Percentiles rank a stretch among this genome's conserved stretches.
These are phyloP conservation scores for Aphanomyces euteiches DNA, from an alignment of 352 stramenopile species.

Conservation along the genomic window DNA sequence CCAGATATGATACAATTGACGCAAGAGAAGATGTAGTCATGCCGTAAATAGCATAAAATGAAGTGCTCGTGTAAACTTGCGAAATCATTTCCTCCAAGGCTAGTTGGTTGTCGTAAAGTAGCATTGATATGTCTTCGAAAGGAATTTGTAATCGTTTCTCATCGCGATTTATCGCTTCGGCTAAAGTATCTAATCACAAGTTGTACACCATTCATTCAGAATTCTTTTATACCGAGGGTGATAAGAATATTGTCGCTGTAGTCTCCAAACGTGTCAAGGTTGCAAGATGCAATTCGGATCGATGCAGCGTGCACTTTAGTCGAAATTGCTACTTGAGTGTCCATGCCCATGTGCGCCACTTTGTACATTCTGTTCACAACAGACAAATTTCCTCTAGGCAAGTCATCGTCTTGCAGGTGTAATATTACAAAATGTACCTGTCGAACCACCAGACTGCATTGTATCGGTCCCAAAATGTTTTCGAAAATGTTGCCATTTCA, in stretches of 20 bases:
- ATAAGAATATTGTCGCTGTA: constrained; percentile 59
- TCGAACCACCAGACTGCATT: constrained; percentile 80
- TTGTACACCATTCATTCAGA: background rate
- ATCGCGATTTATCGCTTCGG: too few relatives aligned
- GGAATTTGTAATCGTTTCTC: background rate
- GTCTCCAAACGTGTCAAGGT: constrained; percentile 42
- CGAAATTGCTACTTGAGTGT: constrained; percentile 36
- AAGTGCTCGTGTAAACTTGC: constrained; percentile 13
- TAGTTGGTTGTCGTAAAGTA: constrained; percentile 5
- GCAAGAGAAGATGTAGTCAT: background rate
- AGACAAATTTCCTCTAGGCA: constrained; percentile 46
- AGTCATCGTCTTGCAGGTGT: background rate
- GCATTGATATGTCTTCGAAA: background rate
- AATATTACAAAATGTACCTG: constrained; percentile 37
- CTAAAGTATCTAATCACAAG: too few relatives aligned
- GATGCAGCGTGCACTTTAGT: constrained; percentile 56
- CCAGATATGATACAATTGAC: constrained; percentile 23
- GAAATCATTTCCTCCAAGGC: constrained; percentile 12
- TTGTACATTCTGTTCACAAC: constrained; percentile 65
- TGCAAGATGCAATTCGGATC: constrained; percentile 56
- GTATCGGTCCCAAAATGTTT: constrained; percentile 72
- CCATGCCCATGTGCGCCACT: constrained; percentile 45
- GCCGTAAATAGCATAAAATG: constrained; percentile 29
- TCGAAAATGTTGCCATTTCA: constrained; percentile 57
- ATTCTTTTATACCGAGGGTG: constrained; percentile 33